Evolutionary conservation across 2,329 filamentous ascomycete genomes (phyloP).

Genomic region (Penicillium nordicum): DNA sequence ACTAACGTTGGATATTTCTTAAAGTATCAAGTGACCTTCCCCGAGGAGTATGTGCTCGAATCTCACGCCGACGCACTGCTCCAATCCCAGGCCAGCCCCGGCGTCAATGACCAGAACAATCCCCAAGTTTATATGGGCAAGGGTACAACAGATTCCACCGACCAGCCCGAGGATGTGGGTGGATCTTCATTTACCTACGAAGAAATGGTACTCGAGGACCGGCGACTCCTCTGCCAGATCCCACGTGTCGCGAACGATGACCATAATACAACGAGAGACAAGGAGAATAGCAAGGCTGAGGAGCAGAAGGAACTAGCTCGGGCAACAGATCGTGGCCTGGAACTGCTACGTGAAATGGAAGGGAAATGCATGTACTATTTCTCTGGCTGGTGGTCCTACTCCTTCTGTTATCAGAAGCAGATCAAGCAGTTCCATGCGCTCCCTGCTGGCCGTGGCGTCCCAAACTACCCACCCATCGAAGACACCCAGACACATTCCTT

Average conservation of each 20-base stretch:
- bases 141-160: slow-evolving; percentile 52
- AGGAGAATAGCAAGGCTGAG: slow-evolving; percentile 57
- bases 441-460: slow-evolving; percentile 64
- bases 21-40: slow-evolving; percentile 77
- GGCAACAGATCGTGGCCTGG: slow-evolving; percentile 73
- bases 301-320: slow-evolving; percentile 76
- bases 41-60: slow-evolving; percentile 68
- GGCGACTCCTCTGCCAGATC: slow-evolving; percentile 79
- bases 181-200: slow-evolving; percentile 55
- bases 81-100: slow-evolving; percentile 20
- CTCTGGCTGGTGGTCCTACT: slow-evolving; percentile 94
- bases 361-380: slow-evolving; percentile 78
- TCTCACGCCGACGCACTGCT: slow-evolving; percentile 62
- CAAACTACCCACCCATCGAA: slow-evolving; percentile 67
- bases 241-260: slow-evolving; percentile 64
- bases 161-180: slow-evolving; percentile 41
- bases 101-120: slow-evolving; percentile 17
- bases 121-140: slow-evolving; percentile 28
- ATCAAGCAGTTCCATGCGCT: slow-evolving; percentile 89
- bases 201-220: slow-evolving; percentile 66
- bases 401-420: slow-evolving; percentile 84
- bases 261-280: slow-evolving; percentile 64
- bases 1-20: not conserved
- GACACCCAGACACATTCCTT: slow-evolving; percentile 75
- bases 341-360: slow-evolving; percentile 73